Evolutionary conservation across 2,329 filamentous ascomycete species (phyloP), one percentile per base, ranked within the genome.

Genomic region (Dryadomyces quercus-mongolicae): DNA sequence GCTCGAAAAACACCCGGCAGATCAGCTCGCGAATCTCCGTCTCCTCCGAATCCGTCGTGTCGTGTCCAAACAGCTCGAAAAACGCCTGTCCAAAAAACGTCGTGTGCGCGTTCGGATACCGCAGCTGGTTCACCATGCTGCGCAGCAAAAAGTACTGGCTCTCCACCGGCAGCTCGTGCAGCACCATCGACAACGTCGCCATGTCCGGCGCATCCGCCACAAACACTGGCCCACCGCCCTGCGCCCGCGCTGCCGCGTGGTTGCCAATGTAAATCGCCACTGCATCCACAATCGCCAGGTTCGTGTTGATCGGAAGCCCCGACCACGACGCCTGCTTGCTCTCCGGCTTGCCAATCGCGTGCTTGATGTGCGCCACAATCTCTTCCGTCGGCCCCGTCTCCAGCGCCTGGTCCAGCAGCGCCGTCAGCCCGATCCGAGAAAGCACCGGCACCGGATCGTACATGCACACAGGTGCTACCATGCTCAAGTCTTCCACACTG

Each of bases 11-110:
- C 22, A 96, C 83, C 49, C 92, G 82, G 52, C 89, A 88, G 56
- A 98, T 92, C 67, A 94, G 88, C 71, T 97, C 86, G 40, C 92
- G 87, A 49, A 96, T 84, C 58, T 90, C 86, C 1, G 77, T 78
- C 62, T 92, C 88, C 64, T 93, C 87, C 16, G 86, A 82, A 61
- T 85, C 84, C 66, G 70, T 77, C 64, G 77, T 73, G 71, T 93
- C 87, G 59, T 81, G 80, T 20, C 84, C 88, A 68, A 96, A 97
- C 43, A 96, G 75, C 61, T 94, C 83, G 49, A 97, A 76, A 46
- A 97, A 75, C 15, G 86, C 80, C 63, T 90, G 88, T 65, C 84
- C 91, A 71, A 95, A 98, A 71, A 93, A 98, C 64, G 91, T 86
- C 13, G 93, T 98, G 64, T 94, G 84, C 50, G 84, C 83, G 65